Base-by-base conservation (phyloP, 208 protist species). In the Crithidia fasciculata region DNA sequence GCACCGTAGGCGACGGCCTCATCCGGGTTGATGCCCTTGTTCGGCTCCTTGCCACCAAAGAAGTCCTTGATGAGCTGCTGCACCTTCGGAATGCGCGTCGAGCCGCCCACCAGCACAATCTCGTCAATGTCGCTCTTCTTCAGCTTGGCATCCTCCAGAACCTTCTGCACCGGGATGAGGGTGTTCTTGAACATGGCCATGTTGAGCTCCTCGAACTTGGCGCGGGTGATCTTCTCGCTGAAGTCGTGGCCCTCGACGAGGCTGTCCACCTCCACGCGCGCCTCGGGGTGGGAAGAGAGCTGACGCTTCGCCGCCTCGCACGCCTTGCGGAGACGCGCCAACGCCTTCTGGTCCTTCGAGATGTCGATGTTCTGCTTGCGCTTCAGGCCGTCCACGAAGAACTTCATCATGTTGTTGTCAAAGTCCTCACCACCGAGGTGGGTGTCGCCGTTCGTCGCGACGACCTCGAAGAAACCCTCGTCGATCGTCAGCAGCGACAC, bases 401-500 rank as follows among this genome's bases (percentile, higher is more conserved):
- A 98, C 72, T 98, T 83, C 50, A 99, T 96, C 28, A 99, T 73
- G 79, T 97, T 87, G 84, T 99, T 99, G 85, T 99, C 98, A 81
- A 99, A 99, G 86, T 99, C 99, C 91, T 99, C 98, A 72, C 99
- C 99, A 68, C 99, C 99, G 40, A 99, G 88, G 79, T 99, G 99
- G 59, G 99, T 99, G 88, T 99, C 98, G 73, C 99, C 99, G 69
- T 92, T 94, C 58, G 99, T 99, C 45, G 99, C 97, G 80, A 98
- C 96, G 39, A 99, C 99, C 89, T 99, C 98, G 80, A 99, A 99
- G 83, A 99, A 96, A 66, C 99, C 99, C 57, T 97, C 93, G 39
- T 99, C 99, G 79, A 99, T 99, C 49, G 96, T 98, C 52, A 99
- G 96, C 64, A 99, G 88, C 37, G 98, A 99, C 52, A 99, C 99